Base-by-base conservation (phyloP, 2,329 filamentous ascomycete species). In the Fusarium napiforme region DNA sequence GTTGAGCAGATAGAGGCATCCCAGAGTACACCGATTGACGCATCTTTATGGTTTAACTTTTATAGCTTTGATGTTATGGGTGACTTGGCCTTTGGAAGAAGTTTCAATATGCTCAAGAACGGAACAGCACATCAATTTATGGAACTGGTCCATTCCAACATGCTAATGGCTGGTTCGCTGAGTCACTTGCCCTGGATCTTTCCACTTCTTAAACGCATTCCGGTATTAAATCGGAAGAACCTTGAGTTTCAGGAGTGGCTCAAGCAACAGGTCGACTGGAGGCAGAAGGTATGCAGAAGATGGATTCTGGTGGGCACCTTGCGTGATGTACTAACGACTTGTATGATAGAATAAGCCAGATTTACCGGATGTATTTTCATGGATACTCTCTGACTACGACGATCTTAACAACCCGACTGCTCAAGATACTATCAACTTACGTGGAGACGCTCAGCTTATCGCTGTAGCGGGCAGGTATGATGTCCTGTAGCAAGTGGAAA, bases 221-320 rank as follows among this genome's bases (percentile, higher is more conserved):
- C 42, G 7, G 7, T 45, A 5, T 26, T 45, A 5, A 45, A 45
- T 12, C n/a, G 9, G 42, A 45, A 45, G 42, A 45, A 45, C 5
- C 42, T 45, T 10, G 42, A 45, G 42, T 45, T 45, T 12, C 42
- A 45, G n/a, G 42, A 18, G 3, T 45, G 42, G 42, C 42, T 45
- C 1, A 45, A 45, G 23, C 23, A 26, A 6, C 42, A 45, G 7
- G 42, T 45, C 23, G 23, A 45, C 16, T 45, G 42, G 42, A 26
- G 42, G 9, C 42, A 45, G 10, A 45, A 26, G 42, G 42, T 45
- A 45, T 9, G 42, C 10, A 26, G 12, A 45, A 0, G 23, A 0
- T 19, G 5, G n/a, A 26, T 45, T 0, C 23, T 19, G 10, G 10
- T 19, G 42, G 4, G 1, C 7, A 5, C 1, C 4, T 4, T 45